Evolutionary conservation across 2,329 filamentous ascomycete genomes (phyloP), one percentile per base, ranked within the genome.

Genomic region (Pseudogymnoascus sp.): DNA sequence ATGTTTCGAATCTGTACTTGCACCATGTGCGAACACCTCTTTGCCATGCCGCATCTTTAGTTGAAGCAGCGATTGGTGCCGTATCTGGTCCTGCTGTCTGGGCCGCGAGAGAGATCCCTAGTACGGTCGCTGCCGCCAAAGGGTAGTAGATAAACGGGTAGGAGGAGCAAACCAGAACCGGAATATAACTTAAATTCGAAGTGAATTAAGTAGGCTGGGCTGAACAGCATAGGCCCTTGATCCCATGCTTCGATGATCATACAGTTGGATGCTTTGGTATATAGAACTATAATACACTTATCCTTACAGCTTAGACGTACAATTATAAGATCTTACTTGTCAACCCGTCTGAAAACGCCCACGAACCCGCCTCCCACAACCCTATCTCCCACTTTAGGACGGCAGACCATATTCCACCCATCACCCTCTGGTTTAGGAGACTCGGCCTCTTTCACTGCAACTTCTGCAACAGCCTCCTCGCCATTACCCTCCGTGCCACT

Each of bases 351-450:
- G 56, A 59, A 83, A 33, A 82, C 68, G 1, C 77, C 81, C 60
- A 83, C 72, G 66, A 83, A 83, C 2, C 80, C 81, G 46, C 81
- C 81, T 11, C 80, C 81, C 7, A 75, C 70, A 42, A 80, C 75
- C 59, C 75, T 72, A 7, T 74, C 66, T 7, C 80, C 80, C 62
- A 81, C 79, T 66, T 80, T 81, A 2, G 81, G 81, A 62, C 81
- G 75, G 65, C 81, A 83, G n/a, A 83, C 74, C 67, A 82, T 75
- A 38, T 79, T 77, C 65, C 72, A 75, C 3, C 76, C 73, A 19
- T 68, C 60, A 2, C 67, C 65, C 31, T 70, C 35, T 3, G 44
- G 13, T 17, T 50, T 50, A 50, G 7, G 44, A 17, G 23, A 5
- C 11, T 35, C 17, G 15, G 56, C 56, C 10, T 26, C 31, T 21